Percentiles rank a stretch among this genome's conserved stretches.
These are phyloP conservation scores for Cucurbita pepo DNA, from an alignment of 306 rosid species.

Conservation along the genomic window DNA sequence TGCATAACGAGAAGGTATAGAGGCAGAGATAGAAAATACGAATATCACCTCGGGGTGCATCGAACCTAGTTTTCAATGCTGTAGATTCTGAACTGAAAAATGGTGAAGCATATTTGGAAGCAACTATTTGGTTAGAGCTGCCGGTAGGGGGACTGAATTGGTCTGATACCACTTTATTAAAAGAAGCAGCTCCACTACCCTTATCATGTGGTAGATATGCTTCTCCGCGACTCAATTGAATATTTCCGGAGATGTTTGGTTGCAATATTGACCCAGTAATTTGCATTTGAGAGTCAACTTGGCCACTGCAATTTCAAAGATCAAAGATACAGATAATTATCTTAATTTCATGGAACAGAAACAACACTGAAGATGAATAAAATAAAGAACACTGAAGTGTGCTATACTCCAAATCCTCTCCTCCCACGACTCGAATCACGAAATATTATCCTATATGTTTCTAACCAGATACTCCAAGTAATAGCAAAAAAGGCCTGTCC, in stretches of 20 bases:
- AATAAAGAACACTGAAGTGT: neutral
- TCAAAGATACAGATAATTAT: neutral
- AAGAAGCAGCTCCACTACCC: slow-evolving; percentile 53
- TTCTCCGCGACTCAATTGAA: slow-evolving; percentile 87
- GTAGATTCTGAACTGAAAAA: slow-evolving; percentile 58
- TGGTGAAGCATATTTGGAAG: slow-evolving; percentile 66
- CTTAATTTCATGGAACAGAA: neutral
- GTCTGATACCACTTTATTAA: slow-evolving; percentile 52
- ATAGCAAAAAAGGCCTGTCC: neutral
- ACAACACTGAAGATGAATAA: neutral
- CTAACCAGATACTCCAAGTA: neutral
- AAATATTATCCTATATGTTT: neutral
- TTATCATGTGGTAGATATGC: slow-evolving; percentile 93
- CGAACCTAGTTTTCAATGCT: slow-evolving; percentile 27
- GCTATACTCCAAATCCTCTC: neutral
- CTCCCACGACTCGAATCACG: neutral
- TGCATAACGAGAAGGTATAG: neutral
- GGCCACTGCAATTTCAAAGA: slow-evolving; percentile 41
- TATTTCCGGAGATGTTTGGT: slow-evolving; percentile 74
- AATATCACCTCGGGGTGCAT: slow-evolving; percentile 51
- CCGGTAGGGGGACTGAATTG: slow-evolving; percentile 45
- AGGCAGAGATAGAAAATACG: neutral
- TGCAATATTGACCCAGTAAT: slow-evolving; percentile 85
- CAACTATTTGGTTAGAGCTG: slow-evolving; percentile 47
- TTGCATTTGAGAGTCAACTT: slow-evolving; percentile 91